Evolutionary conservation across 2,329 filamentous ascomycete genomes (phyloP).

Genomic region (Didymosphaeria variabile): DNA sequence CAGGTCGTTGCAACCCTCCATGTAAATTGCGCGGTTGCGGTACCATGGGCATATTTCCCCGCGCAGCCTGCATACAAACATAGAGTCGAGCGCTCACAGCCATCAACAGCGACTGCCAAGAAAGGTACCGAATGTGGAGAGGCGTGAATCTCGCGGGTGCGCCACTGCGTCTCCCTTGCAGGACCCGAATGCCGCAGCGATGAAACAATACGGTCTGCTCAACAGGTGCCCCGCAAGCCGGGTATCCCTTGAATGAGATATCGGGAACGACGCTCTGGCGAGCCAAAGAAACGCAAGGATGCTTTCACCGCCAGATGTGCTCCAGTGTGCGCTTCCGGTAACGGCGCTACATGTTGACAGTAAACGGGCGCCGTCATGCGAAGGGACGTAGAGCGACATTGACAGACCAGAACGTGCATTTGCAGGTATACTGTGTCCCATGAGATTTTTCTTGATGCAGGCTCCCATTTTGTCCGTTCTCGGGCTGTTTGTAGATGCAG

Average conservation of each 20-base stretch:
- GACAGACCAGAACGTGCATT: constrained; percentile 38
- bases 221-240: constrained; percentile 7
- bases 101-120: constrained; percentile 1
- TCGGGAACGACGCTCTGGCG: neutral
- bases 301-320: constrained; percentile 29
- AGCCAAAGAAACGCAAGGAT: constrained; percentile 17
- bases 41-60: constrained; percentile 9
- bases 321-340: constrained; percentile 21
- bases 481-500: constrained; percentile 21
- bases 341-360: constrained; percentile 27
- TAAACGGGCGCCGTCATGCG: constrained; percentile 23
- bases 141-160: constrained; percentile 5
- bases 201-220: constrained; percentile 15
- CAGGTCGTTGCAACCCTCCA: constrained; percentile 18
- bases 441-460: constrained; percentile 23
- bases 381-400: constrained; percentile 34
- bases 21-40: constrained; percentile 10
- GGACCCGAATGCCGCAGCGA: constrained; percentile 5
- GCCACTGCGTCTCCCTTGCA: constrained; percentile 13
- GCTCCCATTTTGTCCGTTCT: constrained; percentile 8
- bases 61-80: constrained; percentile 11
- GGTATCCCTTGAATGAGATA: constrained; percentile 9
- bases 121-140: neutral
- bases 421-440: constrained; percentile 14
- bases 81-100: constrained; percentile 9